These are phyloP conservation scores for Beauveria bassiana DNA, from an alignment of 2,329 filamentous ascomycete species.

Conservation along the genomic window DNA sequence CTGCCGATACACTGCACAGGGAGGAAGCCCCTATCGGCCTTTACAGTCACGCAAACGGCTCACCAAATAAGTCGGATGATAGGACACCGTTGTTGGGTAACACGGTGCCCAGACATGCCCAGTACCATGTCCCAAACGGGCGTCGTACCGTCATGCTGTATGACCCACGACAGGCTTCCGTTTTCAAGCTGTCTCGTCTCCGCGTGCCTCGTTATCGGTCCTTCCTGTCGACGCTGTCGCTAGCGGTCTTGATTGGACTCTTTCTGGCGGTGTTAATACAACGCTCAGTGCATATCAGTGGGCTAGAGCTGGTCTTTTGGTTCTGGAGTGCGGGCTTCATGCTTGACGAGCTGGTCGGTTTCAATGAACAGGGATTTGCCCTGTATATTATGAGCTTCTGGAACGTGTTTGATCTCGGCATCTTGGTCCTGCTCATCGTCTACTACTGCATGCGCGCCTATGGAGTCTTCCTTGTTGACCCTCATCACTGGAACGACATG, in stretches of 20 bases:
- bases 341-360: slow-evolving; percentile 91
- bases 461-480: slow-evolving; percentile 73
- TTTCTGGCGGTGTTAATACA: slow-evolving; percentile 76
- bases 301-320: slow-evolving; percentile 86
- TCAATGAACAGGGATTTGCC: slow-evolving; percentile 93
- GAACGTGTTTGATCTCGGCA: slow-evolving; percentile 92
- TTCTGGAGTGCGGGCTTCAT: slow-evolving; percentile 97
- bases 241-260: slow-evolving; percentile 74
- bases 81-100: slow-evolving; percentile 45
- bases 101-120: slow-evolving; percentile 22
- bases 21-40: slow-evolving; percentile 26
- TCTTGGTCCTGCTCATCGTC: slow-evolving; percentile 73
- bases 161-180: slow-evolving; percentile 79
- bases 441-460: slow-evolving; percentile 90
- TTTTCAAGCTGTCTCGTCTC: slow-evolving; percentile 84
- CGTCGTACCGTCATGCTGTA: slow-evolving; percentile 79
- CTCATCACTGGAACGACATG: slow-evolving; percentile 67
- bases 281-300: slow-evolving; percentile 72
- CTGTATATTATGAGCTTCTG: slow-evolving; percentile 97
- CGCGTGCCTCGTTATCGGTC: slow-evolving; percentile 88
- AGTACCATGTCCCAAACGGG: slow-evolving; percentile 33
- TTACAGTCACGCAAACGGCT: slow-evolving; percentile 18
- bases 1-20: slow-evolving; percentile 77
- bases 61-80: slow-evolving; percentile 30
- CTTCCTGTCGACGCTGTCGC: slow-evolving; percentile 79